Base-by-base conservation (phyloP, 768 basidiomycete genomes). In the Pleurotus tuoliensis region DNA sequence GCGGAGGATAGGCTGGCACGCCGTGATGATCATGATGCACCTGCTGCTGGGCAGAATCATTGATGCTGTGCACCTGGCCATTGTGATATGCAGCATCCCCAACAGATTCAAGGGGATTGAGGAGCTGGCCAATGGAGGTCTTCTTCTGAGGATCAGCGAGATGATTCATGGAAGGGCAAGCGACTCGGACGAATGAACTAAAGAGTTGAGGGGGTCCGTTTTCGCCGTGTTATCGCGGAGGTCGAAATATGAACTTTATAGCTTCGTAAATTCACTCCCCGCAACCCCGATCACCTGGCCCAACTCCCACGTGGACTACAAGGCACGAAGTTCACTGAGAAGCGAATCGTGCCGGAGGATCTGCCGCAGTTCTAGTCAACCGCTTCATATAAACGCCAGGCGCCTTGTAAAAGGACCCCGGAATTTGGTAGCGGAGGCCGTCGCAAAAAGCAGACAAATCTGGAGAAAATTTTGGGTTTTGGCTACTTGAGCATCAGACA, bases 121-220 rank as follows among this genome's bases (percentile, higher is more conserved):
- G 55, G 37, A 61, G 60, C 49, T 61, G 60, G 60, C 56, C 58
- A 24, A 61, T 61, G 15, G 58, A 59, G 27, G 60, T 61, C 37
- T 56, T 57, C 51, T 59, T 61, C 55, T 61, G 60, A 25, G 60
- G 58, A 38, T 61, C 60, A 41, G 56, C 51, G 41, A 61, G 37
- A 37, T 56, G 54, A 52, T 61, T 61, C 57, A 61, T 61, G 16
- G 22, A 44, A 39, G 44, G 16, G 41, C 24, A 13, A 27, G 44
- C 41, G 34, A 47, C 11, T 37, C 44, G 45, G 44, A 52, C 20
- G 39, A 56, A 49, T 37, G n/a, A 25, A 39, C 52, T 39, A 55
- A 37, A 44, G 22, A 38, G 40, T 18, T 30, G 11, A 57, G 46
- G 38, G 48, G 22, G 24, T 13, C 39, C 18, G 48, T 38, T 12